These are phyloP conservation scores for Globisporangium splendens DNA, from an alignment of 352 stramenopile genomes.

Conservation along the genomic window DNA sequence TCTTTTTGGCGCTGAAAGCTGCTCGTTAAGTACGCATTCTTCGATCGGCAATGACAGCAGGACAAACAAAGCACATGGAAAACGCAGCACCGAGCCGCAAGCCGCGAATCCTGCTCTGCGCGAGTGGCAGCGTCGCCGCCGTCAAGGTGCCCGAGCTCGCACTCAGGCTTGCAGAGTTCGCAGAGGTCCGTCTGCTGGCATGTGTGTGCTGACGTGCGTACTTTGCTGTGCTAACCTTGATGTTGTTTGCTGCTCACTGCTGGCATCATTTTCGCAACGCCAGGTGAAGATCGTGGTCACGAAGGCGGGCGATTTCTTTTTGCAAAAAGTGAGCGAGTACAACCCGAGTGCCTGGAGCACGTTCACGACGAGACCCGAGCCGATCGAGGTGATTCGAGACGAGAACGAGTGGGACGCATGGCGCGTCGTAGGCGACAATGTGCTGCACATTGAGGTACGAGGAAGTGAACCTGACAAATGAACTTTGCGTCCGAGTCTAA, in stretches of 20 bases:
- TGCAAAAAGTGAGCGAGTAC: conserved; percentile 74
- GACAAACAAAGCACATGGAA: neutral
- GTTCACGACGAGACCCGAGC: conserved; percentile 32
- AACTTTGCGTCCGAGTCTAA: neutral
- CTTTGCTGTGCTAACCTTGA: conserved; percentile 2
- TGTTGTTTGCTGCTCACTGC: neutral
- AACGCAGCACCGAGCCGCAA: conserved; percentile 2
- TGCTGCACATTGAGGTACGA: conserved; percentile 86
- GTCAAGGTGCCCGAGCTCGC: conserved; percentile 87
- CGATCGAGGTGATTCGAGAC: conserved; percentile 57
- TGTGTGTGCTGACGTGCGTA: neutral
- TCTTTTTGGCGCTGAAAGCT: no score
- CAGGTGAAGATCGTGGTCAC: conserved; percentile 83
- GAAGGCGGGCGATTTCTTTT: conserved; percentile 79
- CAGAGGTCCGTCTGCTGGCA: conserved; percentile 34
- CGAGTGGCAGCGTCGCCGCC: conserved; percentile 82
- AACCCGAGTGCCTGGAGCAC: conserved; percentile 36
- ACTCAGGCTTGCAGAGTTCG: conserved; percentile 41
- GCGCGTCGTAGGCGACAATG: conserved; percentile 72
- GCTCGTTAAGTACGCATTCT: no score
- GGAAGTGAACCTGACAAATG: neutral
- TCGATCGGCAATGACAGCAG: neutral
- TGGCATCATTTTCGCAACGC: no score
- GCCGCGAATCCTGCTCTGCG: conserved; percentile 67
- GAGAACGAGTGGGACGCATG: conserved; percentile 83